Evolutionary conservation across 345 rosid species (phyloP).

Genomic region (Rhodomyrtus tomentosa): DNA sequence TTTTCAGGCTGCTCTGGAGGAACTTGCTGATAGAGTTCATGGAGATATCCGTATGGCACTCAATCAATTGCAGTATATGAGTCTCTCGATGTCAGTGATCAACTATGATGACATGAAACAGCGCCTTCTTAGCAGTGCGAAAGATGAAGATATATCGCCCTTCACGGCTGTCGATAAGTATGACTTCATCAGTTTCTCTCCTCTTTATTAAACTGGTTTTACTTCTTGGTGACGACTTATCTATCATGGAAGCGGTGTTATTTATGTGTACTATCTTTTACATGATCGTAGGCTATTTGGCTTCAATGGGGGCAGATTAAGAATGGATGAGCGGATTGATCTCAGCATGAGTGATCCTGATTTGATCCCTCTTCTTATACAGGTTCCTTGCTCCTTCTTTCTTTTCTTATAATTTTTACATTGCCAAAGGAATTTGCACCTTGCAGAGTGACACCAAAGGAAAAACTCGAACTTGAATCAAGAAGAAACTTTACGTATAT

Average conservation of each 20-base stretch:
- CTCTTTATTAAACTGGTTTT: background rate
- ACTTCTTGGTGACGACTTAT: background rate
- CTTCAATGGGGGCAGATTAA: constrained; percentile 75
- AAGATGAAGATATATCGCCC: constrained; percentile 99
- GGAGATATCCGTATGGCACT: constrained; percentile 97
- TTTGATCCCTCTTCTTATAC: constrained; percentile 82
- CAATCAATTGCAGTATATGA: constrained; percentile 92
- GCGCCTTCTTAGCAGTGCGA: constrained; percentile 73
- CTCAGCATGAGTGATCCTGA: constrained; percentile 99
- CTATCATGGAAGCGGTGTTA: background rate
- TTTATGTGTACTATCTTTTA: background rate
- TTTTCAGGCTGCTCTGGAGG: constrained; percentile 78
- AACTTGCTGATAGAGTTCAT: constrained; percentile 90
- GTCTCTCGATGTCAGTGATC: constrained; percentile 74
- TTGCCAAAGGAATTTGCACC: background rate
- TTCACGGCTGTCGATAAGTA: constrained; percentile 98
- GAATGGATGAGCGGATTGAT: constrained; percentile 89
- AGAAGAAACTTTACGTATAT: background rate
- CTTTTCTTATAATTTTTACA: background rate
- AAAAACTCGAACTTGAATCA: background rate
- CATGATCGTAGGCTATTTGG: constrained; percentile 59
- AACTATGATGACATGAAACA: constrained; percentile 84
- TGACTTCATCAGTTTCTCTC: constrained; percentile 4
- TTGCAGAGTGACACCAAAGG: background rate
- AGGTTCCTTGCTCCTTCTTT: constrained; percentile 34